Evolutionary conservation across 495 filamentous ascomycete species (phyloP).

Genomic region (Aspergillus leporis): DNA sequence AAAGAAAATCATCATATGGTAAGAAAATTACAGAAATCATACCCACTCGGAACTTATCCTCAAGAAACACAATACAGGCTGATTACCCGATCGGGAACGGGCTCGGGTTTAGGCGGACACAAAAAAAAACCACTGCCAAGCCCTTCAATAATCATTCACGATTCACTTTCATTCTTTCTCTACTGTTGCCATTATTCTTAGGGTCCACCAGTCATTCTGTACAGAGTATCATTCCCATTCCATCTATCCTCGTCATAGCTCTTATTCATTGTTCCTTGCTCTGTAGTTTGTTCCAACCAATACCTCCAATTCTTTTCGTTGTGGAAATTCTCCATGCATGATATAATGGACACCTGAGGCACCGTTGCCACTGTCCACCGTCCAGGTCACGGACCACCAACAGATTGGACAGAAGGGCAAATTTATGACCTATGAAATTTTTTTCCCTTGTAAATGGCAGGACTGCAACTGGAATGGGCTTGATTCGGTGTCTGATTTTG

Average conservation of each 20-base stretch:
- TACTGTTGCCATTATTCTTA: neutral
- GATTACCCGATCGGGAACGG: slow-evolving; percentile 5
- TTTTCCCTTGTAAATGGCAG: too few species aligned
- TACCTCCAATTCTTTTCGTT: too few species aligned
- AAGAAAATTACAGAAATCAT: neutral
- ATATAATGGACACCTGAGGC: neutral
- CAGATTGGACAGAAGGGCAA: neutral
- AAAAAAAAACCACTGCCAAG: neutral
- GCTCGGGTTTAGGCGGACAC: slow-evolving; percentile 5
- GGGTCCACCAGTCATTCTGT: neutral
- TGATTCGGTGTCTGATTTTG: too few species aligned
- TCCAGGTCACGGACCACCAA: neutral
- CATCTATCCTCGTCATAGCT: too few species aligned
- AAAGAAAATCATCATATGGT: neutral
- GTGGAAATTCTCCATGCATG: too few species aligned
- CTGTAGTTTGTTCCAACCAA: too few species aligned
- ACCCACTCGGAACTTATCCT: neutral
- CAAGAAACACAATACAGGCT: neutral
- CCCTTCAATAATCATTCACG: neutral
- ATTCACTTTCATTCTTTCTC: neutral
- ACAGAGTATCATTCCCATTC: neutral
- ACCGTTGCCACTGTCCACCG: neutral
- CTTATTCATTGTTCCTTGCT: too few species aligned
- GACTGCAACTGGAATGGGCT: too few species aligned
- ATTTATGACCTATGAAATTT: too few species aligned